Base-by-base conservation (phyloP, 2,329 filamentous ascomycete genomes). In the Meredithiella fracta region DNA sequence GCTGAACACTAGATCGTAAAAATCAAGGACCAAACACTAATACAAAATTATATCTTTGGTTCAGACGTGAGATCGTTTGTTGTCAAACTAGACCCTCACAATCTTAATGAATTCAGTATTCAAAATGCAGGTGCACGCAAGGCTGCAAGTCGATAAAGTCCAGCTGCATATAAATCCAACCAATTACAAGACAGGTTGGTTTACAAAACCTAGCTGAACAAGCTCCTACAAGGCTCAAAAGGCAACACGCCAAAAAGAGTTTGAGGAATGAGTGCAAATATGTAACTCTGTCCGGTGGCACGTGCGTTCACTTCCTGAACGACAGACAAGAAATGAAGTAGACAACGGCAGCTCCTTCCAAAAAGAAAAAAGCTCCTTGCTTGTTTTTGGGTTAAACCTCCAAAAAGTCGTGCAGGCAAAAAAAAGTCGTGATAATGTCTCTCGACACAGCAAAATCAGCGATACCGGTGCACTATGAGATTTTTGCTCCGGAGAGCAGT, bases 331-430 rank as follows among this genome's bases (percentile, higher is more conserved):
- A 34, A 11, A 14, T 5, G 23, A 22, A 52, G 4, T 22, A 26
- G 49, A 56, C 57, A 58, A 56, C 57, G 50, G 50, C 57, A 58
- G 47, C 54, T 59, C 57, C 57, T 59, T 56, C 57, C 31, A 53
- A 53, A 54, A 54, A 52, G 51, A 54, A 54, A 52, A 52, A 52
- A 31, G 38, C 15, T 15, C 8, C 29, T 22, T 40, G 50, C 17
- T 17, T 38, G 49, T 31, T 51, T 51, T 51, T 51, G 49, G 29
- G 34, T 23, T 22, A 38, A 52, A 52, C 50, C 50, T 38, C 50
- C 50, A 52, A 49, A 49, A 22, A 26, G 9, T 26, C 22, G 20
- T 49, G 44, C 23, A n/a, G 31, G 15, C 34, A 38, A 22, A 17
- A 51, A n/a, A 52, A 38, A 38, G 50, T 52, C 29, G 50, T 52